Conservation (phyloP, 2,329 filamentous ascomycete genomes). For the Kalmusia sp. region DNA sequence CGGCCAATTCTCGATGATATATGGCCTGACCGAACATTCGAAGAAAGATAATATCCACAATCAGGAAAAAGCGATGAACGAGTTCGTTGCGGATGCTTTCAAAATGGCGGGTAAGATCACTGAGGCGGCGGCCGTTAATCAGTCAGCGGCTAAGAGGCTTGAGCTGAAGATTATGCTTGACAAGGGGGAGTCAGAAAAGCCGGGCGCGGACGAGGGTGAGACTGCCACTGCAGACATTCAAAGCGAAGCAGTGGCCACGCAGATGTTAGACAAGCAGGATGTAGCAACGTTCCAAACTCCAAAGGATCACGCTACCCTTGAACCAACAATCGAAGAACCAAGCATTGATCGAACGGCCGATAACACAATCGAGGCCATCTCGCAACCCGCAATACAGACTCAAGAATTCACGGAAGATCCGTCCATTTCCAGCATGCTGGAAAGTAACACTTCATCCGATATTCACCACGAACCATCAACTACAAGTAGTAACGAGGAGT, state of each 20-base stretch:
- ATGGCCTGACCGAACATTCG: neutral
- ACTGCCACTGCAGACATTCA: neutral
- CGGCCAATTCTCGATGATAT: constrained; percentile 26
- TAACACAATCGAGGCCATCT: neutral
- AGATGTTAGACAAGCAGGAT: too few relatives aligned
- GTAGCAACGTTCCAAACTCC: too few relatives aligned
- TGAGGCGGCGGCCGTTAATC: constrained; percentile 22
- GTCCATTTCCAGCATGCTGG: constrained; percentile 6
- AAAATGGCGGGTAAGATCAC: constrained; percentile 29
- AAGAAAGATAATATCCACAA: constrained; percentile 7
- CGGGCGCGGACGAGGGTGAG: constrained; percentile 19
- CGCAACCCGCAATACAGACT: neutral
- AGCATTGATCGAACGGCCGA: neutral
- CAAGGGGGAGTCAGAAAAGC: constrained; percentile 21
- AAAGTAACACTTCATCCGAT: neutral
- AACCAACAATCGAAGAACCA: neutral
- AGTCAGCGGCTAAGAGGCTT: constrained; percentile 16
- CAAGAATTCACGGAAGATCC: constrained; percentile 6
- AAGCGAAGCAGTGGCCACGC: too few relatives aligned
- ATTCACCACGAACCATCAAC: neutral
- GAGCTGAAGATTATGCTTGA: constrained; percentile 2
- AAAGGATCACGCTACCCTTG: too few relatives aligned
- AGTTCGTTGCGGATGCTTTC: constrained; percentile 28
- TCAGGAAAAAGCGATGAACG: constrained; percentile 15
- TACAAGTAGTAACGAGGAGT: neutral